Evolutionary conservation across 2,329 filamentous ascomycete genomes (phyloP).

Genomic region (Beauveria varroae): DNA sequence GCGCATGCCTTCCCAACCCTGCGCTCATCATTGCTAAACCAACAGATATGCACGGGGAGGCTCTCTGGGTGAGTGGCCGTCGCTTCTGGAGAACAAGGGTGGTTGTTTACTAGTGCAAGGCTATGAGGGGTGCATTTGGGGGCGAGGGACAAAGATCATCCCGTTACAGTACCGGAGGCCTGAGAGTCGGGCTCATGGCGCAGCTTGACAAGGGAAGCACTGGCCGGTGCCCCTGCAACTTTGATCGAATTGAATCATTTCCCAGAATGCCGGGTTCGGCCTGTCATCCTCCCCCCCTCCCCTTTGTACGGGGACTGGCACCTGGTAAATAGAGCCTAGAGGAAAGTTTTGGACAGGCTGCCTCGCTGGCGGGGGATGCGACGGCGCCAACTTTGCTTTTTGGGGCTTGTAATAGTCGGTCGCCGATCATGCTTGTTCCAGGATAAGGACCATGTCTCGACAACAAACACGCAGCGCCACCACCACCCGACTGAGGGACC

Average conservation of each 20-base stretch:
- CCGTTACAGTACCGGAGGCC: background rate
- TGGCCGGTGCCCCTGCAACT: background rate
- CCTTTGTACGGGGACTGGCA: background rate
- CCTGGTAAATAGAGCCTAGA: background rate
- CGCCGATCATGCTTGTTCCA: background rate
- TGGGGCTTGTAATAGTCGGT: background rate
- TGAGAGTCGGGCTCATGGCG: background rate
- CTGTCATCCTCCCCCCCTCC: background rate
- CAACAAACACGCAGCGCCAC: background rate
- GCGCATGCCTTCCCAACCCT: background rate
- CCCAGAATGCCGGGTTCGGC: slow-evolving; percentile 3
- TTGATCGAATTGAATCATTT: slow-evolving; percentile 8
- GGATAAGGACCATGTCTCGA: background rate
- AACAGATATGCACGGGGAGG: background rate
- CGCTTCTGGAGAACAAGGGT: background rate
- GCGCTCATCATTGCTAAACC: background rate
- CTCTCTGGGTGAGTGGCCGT: background rate
- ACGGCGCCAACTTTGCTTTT: slow-evolving; percentile 8
- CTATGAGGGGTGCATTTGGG: slow-evolving; percentile 1
- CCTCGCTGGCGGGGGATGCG: background rate
- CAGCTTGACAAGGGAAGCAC: background rate
- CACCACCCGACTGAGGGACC: background rate
- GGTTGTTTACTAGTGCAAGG: background rate
- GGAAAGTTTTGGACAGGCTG: background rate
- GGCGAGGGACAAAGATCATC: slow-evolving; percentile 4